Evolutionary conservation across 345 rosid species (phyloP), one percentile per base, ranked within the genome.

Genomic region (Euphorbia peplus): DNA sequence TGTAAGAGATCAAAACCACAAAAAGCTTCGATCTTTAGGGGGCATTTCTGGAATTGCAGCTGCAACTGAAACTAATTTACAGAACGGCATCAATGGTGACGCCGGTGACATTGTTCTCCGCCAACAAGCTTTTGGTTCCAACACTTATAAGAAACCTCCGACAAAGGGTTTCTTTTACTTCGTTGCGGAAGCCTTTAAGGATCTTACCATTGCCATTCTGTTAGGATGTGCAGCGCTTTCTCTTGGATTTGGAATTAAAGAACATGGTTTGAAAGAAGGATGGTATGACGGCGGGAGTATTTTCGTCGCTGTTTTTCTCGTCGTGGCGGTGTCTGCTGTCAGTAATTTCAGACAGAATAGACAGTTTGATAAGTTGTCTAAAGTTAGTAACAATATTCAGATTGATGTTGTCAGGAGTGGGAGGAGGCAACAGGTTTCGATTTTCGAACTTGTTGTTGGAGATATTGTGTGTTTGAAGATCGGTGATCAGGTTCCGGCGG

Each of bases 91-190:
- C 67, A 0, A 14, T 0, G 82, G 78, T 5, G 76, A n/a, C 16
- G 72, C 44, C 2, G 80, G 70, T 0, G 85, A 87, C 60, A 60
- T 80, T 16, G 66, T 72, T 8, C 44, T 76, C 56, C 70, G 90
- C 35, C 89, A 78, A 1, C 63, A 76, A 1, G 77, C 73, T 18
- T 89, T 83, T 10, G 96, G 97, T 16, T 77, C 81, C 16, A 91
- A 91, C 72, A 81, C 84, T 1, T 91, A 91, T 46, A 79, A 81
- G n/a, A 86, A 83, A 70, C 89, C 85, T 0, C 91, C 89, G 0
- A 60, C 91, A 0, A 76, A 76, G 67, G 44, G 80, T 32, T 68
- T 80, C 51, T 53, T 80, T 5, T 48, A 64, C 28, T 80, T 76
- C 54, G 65, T 76, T 24, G 42, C 52, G 16, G 80, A 80, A 67